Evolutionary conservation across 2,329 filamentous ascomycete species (phyloP).

Genomic region (Diaporthe caulivora): DNA sequence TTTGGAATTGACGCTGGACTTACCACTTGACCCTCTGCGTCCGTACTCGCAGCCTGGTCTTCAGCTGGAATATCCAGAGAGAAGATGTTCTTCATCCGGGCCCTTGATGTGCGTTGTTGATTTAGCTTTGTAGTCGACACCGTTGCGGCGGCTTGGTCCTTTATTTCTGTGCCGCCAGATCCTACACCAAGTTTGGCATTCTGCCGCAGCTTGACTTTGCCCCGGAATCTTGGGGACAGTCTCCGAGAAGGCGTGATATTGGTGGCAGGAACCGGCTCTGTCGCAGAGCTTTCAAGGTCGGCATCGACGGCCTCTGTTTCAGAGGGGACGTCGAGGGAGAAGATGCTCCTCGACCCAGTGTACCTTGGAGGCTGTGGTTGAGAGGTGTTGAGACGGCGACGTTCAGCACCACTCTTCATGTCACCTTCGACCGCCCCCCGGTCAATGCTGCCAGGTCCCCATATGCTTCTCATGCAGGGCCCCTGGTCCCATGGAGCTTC

Average conservation of each 20-base stretch:
- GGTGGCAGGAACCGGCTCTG: neutral
- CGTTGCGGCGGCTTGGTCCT: too few relatives aligned
- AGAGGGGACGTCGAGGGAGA: neutral
- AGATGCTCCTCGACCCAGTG: neutral
- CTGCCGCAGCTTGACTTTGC: too few relatives aligned
- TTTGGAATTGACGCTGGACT: too few relatives aligned
- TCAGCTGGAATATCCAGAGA: too few relatives aligned
- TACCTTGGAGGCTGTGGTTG: neutral
- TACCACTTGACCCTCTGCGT: too few relatives aligned
- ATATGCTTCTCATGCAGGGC: neutral
- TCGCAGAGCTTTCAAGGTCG: neutral
- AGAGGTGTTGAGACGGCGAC: neutral
- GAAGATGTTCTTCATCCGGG: neutral
- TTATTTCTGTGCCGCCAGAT: too few relatives aligned
- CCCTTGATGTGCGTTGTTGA: too few relatives aligned
- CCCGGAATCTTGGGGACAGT: too few relatives aligned
- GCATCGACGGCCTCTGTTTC: neutral
- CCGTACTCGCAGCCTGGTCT: too few relatives aligned
- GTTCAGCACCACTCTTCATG: neutral
- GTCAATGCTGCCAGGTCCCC: neutral
- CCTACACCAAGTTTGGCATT: too few relatives aligned
- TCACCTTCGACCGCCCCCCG: neutral
- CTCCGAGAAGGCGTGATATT: neutral
- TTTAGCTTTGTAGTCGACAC: too few relatives aligned
- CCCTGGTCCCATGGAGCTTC: neutral